Percentiles rank a stretch among this genome's conserved stretches.
phyloP scores from a whole-genome alignment of 2,329 filamentous ascomycete species.

The Colletotrichum sp. region DNA sequence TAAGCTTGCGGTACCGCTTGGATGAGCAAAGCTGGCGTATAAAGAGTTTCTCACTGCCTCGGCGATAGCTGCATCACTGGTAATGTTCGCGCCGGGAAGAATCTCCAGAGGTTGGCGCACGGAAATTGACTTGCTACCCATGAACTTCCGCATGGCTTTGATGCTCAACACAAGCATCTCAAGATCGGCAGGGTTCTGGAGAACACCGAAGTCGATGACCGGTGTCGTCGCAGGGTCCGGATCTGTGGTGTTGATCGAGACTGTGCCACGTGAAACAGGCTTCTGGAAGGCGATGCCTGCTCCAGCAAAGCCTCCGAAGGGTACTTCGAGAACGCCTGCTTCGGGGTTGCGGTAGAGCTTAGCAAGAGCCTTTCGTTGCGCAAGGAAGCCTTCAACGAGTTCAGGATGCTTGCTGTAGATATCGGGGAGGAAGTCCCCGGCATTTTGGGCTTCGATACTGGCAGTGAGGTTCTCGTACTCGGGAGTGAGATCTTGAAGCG shows the following conservation, averaged over 20 bases:
- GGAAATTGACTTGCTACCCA: not conserved
- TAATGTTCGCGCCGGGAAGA: not conserved
- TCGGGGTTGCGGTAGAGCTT: constrained; percentile 30
- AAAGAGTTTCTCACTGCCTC: not conserved
- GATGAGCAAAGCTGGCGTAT: constrained; percentile 34
- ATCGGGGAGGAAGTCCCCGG: constrained; percentile 34
- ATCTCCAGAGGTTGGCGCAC: not conserved
- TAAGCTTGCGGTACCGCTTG: constrained; percentile 53
- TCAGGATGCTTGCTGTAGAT: constrained; percentile 30
- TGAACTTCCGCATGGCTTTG: constrained; percentile 37
- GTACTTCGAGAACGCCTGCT: constrained; percentile 28
- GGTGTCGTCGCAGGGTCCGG: constrained; percentile 35
- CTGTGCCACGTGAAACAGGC: constrained; percentile 42
- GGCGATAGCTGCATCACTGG: not conserved
- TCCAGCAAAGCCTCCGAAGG: constrained; percentile 33
- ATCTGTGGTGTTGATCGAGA: constrained; percentile 36
- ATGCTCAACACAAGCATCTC: constrained; percentile 31
- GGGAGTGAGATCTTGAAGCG: constrained; percentile 31
- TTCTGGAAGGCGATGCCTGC: constrained; percentile 37
- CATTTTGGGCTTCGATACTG: constrained; percentile 33
- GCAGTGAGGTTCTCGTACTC: constrained; percentile 27
- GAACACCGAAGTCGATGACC: constrained; percentile 41
- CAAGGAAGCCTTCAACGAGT: constrained; percentile 40
- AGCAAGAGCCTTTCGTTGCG: constrained; percentile 36
- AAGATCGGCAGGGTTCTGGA: constrained; percentile 41